Percentiles rank a stretch among this genome's conserved stretches.
Evolutionary conservation across 2,329 filamentous ascomycete genomes (phyloP).

Genomic region (Botrytis deweyae): DNA sequence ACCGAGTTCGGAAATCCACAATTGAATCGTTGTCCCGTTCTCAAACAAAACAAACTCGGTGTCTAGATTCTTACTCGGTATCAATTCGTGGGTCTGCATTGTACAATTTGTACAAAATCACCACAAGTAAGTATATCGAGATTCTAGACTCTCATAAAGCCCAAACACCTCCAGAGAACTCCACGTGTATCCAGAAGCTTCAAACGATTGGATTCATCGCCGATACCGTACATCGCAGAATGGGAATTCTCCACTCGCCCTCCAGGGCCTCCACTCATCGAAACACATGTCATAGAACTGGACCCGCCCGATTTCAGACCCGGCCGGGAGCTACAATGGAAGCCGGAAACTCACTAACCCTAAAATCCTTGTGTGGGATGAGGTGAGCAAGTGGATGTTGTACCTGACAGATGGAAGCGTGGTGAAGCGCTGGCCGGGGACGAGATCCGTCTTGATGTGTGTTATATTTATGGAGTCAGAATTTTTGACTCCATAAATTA

Average conservation of each 20-base stretch:
- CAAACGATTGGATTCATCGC: not conserved
- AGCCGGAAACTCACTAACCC: not conserved
- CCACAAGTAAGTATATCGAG: not conserved
- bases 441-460: slow-evolving; percentile 11
- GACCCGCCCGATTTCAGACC: slow-evolving; percentile 13
- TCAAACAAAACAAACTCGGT: slow-evolving; percentile 3
- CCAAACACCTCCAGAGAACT: not conserved
- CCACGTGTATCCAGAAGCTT: slow-evolving; percentile 10
- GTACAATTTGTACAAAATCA: not conserved
- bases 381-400: slow-evolving; percentile 11
- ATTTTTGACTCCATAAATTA: not conserved
- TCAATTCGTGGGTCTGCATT: not conserved
- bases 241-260: not conserved
- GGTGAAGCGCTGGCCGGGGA: slow-evolving; percentile 14
- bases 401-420: slow-evolving; percentile 16
- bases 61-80: slow-evolving; percentile 1
- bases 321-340: not conserved
- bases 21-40: not conserved
- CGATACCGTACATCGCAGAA: not conserved
- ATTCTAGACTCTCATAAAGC: not conserved
- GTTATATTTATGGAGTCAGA: slow-evolving; percentile 12
- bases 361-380: not conserved
- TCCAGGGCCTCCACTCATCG: slow-evolving; percentile 1
- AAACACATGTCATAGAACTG: slow-evolving; percentile 8
- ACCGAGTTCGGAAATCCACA: slow-evolving; percentile 6